Evolutionary conservation across 116 monocot genomes (phyloP).

Genomic region (Posidonia oceanica): DNA sequence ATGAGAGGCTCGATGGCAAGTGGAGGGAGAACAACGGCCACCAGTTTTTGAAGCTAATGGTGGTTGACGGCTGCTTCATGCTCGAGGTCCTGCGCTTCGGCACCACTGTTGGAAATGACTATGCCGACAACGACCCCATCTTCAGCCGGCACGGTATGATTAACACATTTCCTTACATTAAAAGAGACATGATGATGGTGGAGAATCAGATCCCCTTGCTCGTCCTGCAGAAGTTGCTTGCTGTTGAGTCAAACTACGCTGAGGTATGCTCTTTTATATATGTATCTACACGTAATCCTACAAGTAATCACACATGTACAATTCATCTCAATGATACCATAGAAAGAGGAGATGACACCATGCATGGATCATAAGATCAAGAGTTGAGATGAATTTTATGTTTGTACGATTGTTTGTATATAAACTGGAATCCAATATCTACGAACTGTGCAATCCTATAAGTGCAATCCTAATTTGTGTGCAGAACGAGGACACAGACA

Average conservation of each 20-base stretch:
- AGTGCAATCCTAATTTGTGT: too few relatives aligned
- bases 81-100: conserved; percentile 50
- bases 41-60: conserved; percentile 33
- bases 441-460: too few relatives aligned
- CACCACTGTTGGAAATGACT: conserved; percentile 14
- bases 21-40: conserved; percentile 13
- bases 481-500: too few relatives aligned
- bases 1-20: conserved; percentile 10
- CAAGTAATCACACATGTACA: too few relatives aligned
- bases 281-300: too few relatives aligned
- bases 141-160: conserved; percentile 65
- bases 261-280: neutral
- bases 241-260: conserved; percentile 10
- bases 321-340: too few relatives aligned
- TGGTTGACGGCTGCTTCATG: conserved; percentile 78
- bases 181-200: conserved; percentile 62
- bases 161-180: conserved; percentile 45
- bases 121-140: conserved; percentile 59
- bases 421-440: too few relatives aligned
- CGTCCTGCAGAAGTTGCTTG: conserved; percentile 39
- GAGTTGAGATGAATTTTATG: too few relatives aligned
- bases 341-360: too few relatives aligned
- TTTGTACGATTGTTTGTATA: too few relatives aligned
- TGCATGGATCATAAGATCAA: too few relatives aligned
- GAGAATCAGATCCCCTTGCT: conserved; percentile 78